Percentiles rank a stretch among this genome's conserved stretches.
Evolutionary conservation across 306 rosid species (phyloP).

Genomic region (Medicago ruthenica): DNA sequence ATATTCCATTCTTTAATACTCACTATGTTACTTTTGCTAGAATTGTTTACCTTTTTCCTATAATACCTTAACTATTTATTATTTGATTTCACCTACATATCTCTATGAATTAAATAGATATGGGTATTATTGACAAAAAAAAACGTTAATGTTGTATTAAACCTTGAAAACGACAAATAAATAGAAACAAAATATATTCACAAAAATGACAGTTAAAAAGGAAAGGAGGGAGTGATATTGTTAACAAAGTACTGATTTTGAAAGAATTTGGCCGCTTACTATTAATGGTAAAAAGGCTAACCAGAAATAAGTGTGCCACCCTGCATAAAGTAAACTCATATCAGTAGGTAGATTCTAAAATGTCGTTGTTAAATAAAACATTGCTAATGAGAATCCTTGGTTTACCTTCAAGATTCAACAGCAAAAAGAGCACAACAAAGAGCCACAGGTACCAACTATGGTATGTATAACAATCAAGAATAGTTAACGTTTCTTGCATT

Average conservation of each 20-base stretch:
- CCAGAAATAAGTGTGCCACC: slow-evolving; percentile 98
- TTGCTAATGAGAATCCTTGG: slow-evolving; percentile 30
- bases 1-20: slow-evolving; percentile 30
- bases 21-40: too few relatives aligned
- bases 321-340: slow-evolving; percentile 49
- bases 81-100: too few relatives aligned
- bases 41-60: too few relatives aligned
- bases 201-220: too few relatives aligned
- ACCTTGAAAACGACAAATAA: too few relatives aligned
- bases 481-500: slow-evolving; percentile 6
- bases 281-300: slow-evolving; percentile 83
- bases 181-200: too few relatives aligned
- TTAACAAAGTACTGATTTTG: slow-evolving; percentile 26
- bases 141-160: too few relatives aligned
- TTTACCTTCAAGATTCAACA: slow-evolving; percentile 77
- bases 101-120: too few relatives aligned
- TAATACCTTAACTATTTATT: too few relatives aligned
- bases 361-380: slow-evolving; percentile 1
- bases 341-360: slow-evolving; percentile 1
- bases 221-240: background rate
- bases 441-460: slow-evolving; percentile 92
- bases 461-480: slow-evolving; percentile 25
- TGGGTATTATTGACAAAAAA: too few relatives aligned
- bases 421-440: slow-evolving; percentile 87
- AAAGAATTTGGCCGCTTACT: slow-evolving; percentile 59